Evolutionary conservation across 768 basidiomycete genomes (phyloP), one percentile per base, ranked within the genome.

Genomic region (Hydnomerulius pinastri): DNA sequence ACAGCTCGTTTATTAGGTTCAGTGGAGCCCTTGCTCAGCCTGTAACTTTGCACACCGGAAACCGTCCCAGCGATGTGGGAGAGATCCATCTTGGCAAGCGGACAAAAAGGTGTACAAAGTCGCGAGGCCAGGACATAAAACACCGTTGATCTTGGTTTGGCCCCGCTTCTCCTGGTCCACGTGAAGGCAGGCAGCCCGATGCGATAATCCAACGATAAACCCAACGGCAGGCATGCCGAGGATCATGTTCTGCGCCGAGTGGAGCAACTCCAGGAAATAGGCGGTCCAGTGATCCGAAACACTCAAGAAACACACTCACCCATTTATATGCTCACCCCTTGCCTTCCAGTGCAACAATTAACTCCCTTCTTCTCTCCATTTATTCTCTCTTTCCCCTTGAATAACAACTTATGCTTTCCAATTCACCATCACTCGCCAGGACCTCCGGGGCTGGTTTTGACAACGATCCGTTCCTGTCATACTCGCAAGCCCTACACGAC

Each of bases 401-500:
- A 32, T 29, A 33, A 3, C 30, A 6, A 24, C 20, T 32, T 43
- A 63, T 65, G 58, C 27, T 58, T 20, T 51, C 60, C 44, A n/a
- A 30, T 24, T 18, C 64, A 41, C 47, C 46, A 3, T 27, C 23
- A n/a, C 33, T 47, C 38, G 18, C 56, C 18, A 21, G 11, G 15
- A 29, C 6, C 23, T 32, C 67, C 18, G 38, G 51, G 2, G 7
- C 42, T 28, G 40, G 8, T 18, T 44, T 41, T 30, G 20, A 29
- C 52, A 58, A 54, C 21, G 62, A 70, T 55, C 74, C 77, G 7
- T 68, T 86, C 58, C 61, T 73, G 40, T 72, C 73, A 29, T 88
- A 88, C 60, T 80, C 86, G 15, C 82, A 79, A 58, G 75, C 83
- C 37, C 69, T 88, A 28, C 82, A 86, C 63, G 75, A 84, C 48